Evolutionary conservation across 495 filamentous ascomycete species (phyloP).

Genomic region (Aspergillus ostianus): DNA sequence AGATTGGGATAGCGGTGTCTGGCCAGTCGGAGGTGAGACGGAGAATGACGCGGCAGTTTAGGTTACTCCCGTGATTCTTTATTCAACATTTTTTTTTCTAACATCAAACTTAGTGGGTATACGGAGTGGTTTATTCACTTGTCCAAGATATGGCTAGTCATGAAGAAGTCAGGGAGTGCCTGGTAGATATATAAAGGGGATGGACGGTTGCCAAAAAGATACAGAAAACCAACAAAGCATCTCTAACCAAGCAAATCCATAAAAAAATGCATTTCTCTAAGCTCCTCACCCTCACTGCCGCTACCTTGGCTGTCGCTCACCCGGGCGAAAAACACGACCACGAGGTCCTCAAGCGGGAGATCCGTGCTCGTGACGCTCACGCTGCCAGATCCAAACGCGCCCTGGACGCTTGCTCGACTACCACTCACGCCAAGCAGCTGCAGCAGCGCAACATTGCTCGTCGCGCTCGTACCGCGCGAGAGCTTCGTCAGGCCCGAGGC

Average conservation of each 20-base stretch:
- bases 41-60: too few species aligned
- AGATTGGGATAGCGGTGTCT: too few species aligned
- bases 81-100: too few species aligned
- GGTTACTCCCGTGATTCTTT: too few species aligned
- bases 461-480: conserved; percentile 35
- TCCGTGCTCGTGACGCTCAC: conserved; percentile 29
- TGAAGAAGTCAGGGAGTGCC: too few species aligned
- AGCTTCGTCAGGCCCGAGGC: conserved; percentile 49
- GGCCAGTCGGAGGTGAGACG: too few species aligned
- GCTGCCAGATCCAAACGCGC: conserved; percentile 28
- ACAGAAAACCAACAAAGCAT: neutral
- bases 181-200: neutral
- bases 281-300: conserved; percentile 27
- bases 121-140: too few species aligned
- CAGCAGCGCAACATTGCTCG: conserved; percentile 35
- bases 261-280: conserved; percentile 24
- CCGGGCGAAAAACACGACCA: conserved; percentile 39
- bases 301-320: conserved; percentile 30
- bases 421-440: conserved; percentile 27
- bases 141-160: too few species aligned
- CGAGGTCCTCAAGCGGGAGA: conserved; percentile 30
- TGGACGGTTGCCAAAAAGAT: neutral
- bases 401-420: conserved; percentile 28
- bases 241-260: neutral
- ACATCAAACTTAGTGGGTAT: too few species aligned